Base-by-base conservation (phyloP, 2,329 filamentous ascomycete genomes). In the Claviceps sp. region DNA sequence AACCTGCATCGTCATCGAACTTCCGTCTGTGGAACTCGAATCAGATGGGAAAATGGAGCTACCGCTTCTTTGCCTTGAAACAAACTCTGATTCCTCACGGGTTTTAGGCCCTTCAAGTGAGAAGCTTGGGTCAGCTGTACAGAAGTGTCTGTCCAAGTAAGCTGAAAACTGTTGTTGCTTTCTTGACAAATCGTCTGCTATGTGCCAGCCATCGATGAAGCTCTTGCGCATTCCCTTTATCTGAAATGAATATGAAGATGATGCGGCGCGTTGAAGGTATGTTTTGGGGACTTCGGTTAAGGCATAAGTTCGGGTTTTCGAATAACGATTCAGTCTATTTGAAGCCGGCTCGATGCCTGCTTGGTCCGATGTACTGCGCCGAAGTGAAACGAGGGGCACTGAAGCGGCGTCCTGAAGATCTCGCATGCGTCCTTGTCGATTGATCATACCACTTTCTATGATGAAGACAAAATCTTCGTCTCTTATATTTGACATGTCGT, bases 401-500 rank as follows among this genome's bases (percentile, higher is more conserved):
- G 24, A 8, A 6, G 19, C 39, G 19, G n/a, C 17, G n/a, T 40
- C 30, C n/a, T 37, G 30, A 17, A 52, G 26, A 7, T 50, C 37
- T 30, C 26, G 17, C 47, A 52, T 52, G 19, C 24, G 47, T 0
- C 89, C 91, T 58, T 85, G 73, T 59, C 89, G 80, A 0, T 85
- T 76, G 0, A 95, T 71, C 0, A 63, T 64, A 0, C 87, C 85
- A 11, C 81, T 68, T 37, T 91, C 84, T 63, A 97, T 70, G 11
- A 95, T 77, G 58, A 90, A 95, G 0, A 94, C 77, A 56, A 84
- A 90, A 56, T 97, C 89, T 0, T 81, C 65, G 0, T 80, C 69
- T 4, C 70, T 65, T 10, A 97, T 91, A 57, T 91, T 85, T 0
- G 80, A 77, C 37, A 93, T 77, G 57, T 97, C 89, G 61, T 97